phyloP scores from a whole-genome alignment of 192 early-diverging fungal species.

The Allomyces macrogynus region DNA sequence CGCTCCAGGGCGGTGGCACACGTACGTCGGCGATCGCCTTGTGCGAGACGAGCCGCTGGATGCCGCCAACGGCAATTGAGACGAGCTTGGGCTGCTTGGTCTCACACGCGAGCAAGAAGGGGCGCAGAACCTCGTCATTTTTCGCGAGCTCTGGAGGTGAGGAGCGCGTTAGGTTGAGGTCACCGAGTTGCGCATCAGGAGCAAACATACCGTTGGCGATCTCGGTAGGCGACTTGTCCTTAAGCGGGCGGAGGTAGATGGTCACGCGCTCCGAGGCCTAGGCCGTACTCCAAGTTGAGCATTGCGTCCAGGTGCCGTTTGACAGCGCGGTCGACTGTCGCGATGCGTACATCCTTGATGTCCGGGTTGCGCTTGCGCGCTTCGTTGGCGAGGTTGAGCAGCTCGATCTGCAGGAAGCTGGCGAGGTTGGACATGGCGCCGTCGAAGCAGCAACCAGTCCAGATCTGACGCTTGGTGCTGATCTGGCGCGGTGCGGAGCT shows the following conservation, averaged over 20 bases:
- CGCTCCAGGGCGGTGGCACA: background rate
- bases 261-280: slow-evolving; percentile 32
- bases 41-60: slow-evolving; percentile 56
- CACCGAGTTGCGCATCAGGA: background rate
- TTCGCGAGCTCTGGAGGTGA: slow-evolving; percentile 36
- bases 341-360: slow-evolving; percentile 68
- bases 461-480: background rate
- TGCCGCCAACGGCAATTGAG: slow-evolving; percentile 57
- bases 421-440: background rate
- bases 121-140: slow-evolving; percentile 56
- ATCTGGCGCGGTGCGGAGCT: too few relatives aligned
- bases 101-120: slow-evolving; percentile 71
- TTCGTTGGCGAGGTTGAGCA: slow-evolving; percentile 64
- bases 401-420: slow-evolving; percentile 53
- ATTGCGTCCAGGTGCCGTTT: background rate
- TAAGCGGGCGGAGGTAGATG: slow-evolving; percentile 23
- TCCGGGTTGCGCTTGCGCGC: slow-evolving; percentile 74
- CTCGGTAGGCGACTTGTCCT: slow-evolving; percentile 12
- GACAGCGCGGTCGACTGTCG: background rate
- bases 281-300: background rate
- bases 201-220: slow-evolving; percentile 12
- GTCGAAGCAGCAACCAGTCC: background rate
- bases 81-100: slow-evolving; percentile 62
- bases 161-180: background rate
- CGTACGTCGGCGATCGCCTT: slow-evolving; percentile 49